Percentiles rank a stretch among this genome's conserved stretches.
phyloP scores from a whole-genome alignment of 176 grass and related monocot genomes.

The Secale cereale region DNA sequence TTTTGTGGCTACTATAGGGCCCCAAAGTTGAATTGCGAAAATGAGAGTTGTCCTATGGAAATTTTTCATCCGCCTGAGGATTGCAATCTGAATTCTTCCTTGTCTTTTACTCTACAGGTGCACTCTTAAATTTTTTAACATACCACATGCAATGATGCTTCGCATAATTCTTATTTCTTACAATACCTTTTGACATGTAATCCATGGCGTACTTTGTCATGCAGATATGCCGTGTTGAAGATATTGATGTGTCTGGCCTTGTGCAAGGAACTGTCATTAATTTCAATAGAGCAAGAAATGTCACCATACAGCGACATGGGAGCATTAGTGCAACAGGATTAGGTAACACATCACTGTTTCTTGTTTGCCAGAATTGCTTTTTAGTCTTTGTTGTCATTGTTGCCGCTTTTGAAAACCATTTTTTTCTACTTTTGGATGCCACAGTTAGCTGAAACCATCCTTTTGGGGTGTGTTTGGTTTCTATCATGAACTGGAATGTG shows the following conservation, averaged over 20 bases:
- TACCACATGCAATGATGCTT: slow-evolving; percentile 17
- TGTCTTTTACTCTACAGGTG: slow-evolving; percentile 97
- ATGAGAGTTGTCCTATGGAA: slow-evolving; percentile 79
- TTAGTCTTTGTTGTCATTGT: not conserved
- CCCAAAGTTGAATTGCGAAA: slow-evolving; percentile 85
- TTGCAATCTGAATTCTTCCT: slow-evolving; percentile 92
- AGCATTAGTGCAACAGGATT: slow-evolving; percentile 81
- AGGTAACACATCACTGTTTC: slow-evolving; percentile 46
- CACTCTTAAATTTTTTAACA: slow-evolving; percentile 4
- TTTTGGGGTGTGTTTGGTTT: no score
- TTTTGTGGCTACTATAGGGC: slow-evolving; percentile 55
- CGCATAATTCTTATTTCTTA: slow-evolving; percentile 1
- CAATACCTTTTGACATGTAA: slow-evolving; percentile 14
- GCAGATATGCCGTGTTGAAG: slow-evolving; percentile 98
- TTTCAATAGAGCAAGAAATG: slow-evolving; percentile 85
- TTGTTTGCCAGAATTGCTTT: slow-evolving; percentile 2
- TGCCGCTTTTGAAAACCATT: not conserved
- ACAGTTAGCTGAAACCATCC: slow-evolving; percentile 18
- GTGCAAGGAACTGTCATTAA: slow-evolving; percentile 93
- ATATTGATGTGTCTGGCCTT: slow-evolving; percentile 89
- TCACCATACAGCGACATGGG: slow-evolving; percentile 61
- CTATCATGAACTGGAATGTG: no score
- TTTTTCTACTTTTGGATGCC: not conserved
- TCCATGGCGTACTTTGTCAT: slow-evolving; percentile 9
- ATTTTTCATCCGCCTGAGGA: slow-evolving; percentile 94